A percentile compares a stretch with the other conserved stretches of the same genome.
phyloP scores from a whole-genome alignment of 371 early-diverging fungal genomes.

The Mucor lusitanicus region DNA sequence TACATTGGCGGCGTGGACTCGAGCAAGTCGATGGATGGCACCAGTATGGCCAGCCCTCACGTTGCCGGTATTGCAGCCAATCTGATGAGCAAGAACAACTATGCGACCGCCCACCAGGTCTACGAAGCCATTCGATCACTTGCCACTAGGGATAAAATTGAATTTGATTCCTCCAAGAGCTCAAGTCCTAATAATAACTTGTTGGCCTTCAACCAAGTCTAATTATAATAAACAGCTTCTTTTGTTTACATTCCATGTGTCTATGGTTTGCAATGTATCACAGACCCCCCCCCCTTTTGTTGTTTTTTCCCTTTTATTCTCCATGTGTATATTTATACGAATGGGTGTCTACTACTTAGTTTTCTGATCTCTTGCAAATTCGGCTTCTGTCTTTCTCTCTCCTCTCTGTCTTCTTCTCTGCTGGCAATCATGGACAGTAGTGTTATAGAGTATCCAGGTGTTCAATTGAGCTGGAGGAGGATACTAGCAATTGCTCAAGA shows the following conservation, averaged over 20 bases:
- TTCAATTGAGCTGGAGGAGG: conserved; percentile 10
- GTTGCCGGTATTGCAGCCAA: conserved; percentile 57
- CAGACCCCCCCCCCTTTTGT: neutral
- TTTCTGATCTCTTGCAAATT: neutral
- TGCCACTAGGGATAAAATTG: conserved; percentile 22
- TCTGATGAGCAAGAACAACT: conserved; percentile 30
- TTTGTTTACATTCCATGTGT: conserved; percentile 4
- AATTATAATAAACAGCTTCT: neutral
- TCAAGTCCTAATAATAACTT: conserved; percentile 20
- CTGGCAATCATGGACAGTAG: neutral
- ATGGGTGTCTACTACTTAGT: neutral
- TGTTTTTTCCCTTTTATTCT: conserved; percentile 1
- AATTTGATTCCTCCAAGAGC: conserved; percentile 9
- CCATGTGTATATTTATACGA: neutral
- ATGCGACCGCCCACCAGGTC: conserved; percentile 20
- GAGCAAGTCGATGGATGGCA: conserved; percentile 61
- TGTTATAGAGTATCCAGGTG: conserved; percentile 1
- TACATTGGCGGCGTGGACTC: conserved; percentile 40
- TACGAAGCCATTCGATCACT: conserved; percentile 16
- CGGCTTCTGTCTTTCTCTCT: neutral
- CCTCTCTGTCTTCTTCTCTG: neutral
- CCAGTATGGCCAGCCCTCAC: conserved; percentile 77
- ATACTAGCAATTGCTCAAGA: conserved; percentile 15
- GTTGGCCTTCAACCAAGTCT: conserved; percentile 17
- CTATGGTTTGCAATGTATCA: neutral